Base-by-base conservation (phyloP, 2,329 filamentous ascomycete genomes). In the Phoma sp. region DNA sequence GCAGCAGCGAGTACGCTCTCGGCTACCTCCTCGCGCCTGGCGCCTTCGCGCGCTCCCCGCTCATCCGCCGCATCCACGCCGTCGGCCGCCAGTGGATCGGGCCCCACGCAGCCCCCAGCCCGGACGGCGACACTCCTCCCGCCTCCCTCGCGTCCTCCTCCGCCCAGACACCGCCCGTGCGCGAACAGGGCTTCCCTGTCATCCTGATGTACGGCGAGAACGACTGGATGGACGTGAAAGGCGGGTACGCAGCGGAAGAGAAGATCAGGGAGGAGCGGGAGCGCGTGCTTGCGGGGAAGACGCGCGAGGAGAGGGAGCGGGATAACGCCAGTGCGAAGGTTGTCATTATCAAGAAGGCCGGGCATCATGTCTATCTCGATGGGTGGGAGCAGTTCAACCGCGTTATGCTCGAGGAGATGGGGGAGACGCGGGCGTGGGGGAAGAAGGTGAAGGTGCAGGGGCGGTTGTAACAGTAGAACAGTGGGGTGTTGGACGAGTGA, bases 171-270 rank as follows among this genome's bases (percentile, higher is more conserved):
- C 7, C 7, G 4, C 32, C 32, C 13, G 9, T 37, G 14, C 35
- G 8, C 8, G 85, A 89, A 83, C 89, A 83, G 0, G 92, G 93
- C 1, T 81, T 92, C 44, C 93, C 95, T 0, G 80, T 98, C 29
- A 84, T 98, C 7, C 85, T 99, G 71, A 93, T 98, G 89, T 99
- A 99, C 71, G 95, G 95, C 59, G 93, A 98, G 67, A 88, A 95
- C 69, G 95, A 99, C 79, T 99, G 95, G 95, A 99, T 99, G 95
- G 95, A 99, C 63, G 87, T 95, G 7, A 86, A 86, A 0, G 95
- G 93, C 25, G 95, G 95, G 0, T 85, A 87, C 41, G 91, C 89
- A 0, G 87, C 93, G 0, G 85, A 89, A 68, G 85, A 93, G 75
- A 92, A 89, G 73, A 83, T 98, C 10, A 87, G 90, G 56, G 81